phyloP scores from a whole-genome alignment of 352 stramenopile genomes.

The Phytophthora tentaculata region DNA sequence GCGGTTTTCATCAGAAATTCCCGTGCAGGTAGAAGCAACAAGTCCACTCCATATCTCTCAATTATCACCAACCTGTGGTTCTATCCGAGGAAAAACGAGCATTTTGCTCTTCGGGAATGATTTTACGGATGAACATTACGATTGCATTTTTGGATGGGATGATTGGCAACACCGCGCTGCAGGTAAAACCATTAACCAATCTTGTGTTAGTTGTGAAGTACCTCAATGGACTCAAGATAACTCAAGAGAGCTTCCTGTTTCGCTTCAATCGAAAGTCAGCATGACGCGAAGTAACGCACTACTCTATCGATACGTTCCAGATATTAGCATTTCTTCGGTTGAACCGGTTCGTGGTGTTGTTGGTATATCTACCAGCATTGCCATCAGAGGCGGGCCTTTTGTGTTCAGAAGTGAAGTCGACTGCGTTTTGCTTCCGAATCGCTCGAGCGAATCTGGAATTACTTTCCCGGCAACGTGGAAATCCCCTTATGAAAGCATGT shows the following conservation, averaged over 20 bases:
- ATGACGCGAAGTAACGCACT: conserved; percentile 44
- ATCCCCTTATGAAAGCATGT: conserved; percentile 38
- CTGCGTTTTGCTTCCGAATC: conserved; percentile 28
- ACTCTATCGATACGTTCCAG: conserved; percentile 43
- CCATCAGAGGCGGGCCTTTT: conserved; percentile 36
- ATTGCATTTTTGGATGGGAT: conserved; percentile 55
- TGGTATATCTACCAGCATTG: conserved; percentile 16
- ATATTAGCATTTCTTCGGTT: conserved; percentile 27
- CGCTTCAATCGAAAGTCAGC: conserved; percentile 26
- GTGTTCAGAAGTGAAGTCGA: conserved; percentile 17
- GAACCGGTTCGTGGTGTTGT: conserved; percentile 29
- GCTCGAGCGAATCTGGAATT: background rate
- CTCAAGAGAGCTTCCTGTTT: conserved; percentile 38
- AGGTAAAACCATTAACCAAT: conserved; percentile 32
- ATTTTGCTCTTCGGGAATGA: conserved; percentile 31
- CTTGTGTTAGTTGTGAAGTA: conserved; percentile 36
- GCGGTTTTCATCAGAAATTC: conserved; percentile 30
- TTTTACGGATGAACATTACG: conserved; percentile 18
- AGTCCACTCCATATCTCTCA: conserved; percentile 16
- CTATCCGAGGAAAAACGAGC: conserved; percentile 13
- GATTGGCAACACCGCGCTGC: conserved; percentile 10
- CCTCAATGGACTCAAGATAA: conserved; percentile 23
- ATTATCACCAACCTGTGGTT: conserved; percentile 39
- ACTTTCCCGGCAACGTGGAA: conserved; percentile 29
- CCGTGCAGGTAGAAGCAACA: conserved; percentile 3